phyloP scores from a whole-genome alignment of 768 basidiomycete species.

The Paxillus involutus region DNA sequence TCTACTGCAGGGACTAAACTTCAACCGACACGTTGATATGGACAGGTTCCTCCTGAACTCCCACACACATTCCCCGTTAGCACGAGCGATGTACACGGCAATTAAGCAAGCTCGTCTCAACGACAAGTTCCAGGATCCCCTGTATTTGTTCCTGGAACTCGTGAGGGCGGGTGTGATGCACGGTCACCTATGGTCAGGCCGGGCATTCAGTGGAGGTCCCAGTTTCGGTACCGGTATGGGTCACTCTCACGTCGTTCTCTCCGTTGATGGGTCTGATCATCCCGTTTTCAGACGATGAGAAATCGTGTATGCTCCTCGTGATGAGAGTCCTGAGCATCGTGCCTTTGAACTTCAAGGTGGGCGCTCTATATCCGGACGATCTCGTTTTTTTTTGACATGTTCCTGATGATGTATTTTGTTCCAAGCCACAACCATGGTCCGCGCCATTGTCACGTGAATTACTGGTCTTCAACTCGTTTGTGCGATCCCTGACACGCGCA shows the following conservation, averaged over 20 bases:
- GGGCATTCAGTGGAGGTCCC: conserved; percentile 91
- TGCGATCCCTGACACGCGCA: conserved; percentile 87
- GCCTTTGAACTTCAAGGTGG: conserved; percentile 89
- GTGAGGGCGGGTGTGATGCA: conserved; percentile 97
- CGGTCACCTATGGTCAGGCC: conserved; percentile 85
- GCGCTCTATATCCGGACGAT: conserved; percentile 20
- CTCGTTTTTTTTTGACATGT: background rate
- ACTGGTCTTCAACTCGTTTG: conserved; percentile 97
- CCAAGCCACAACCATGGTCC: conserved; percentile 86
- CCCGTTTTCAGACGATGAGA: conserved; percentile 75
- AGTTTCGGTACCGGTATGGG: conserved; percentile 85
- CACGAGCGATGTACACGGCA: conserved; percentile 87
- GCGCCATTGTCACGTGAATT: conserved; percentile 96
- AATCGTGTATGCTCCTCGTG: conserved; percentile 90
- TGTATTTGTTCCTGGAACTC: conserved; percentile 93
- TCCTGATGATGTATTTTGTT: conserved; percentile 15
- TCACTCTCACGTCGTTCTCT: conserved; percentile 33
- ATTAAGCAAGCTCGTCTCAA: conserved; percentile 78
- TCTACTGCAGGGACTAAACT: conserved; percentile 4
- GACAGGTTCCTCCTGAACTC: conserved; percentile 83
- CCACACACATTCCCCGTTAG: conserved; percentile 87
- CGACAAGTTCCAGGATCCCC: conserved; percentile 97
- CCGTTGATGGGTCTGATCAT: conserved; percentile 21
- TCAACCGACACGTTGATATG: conserved; percentile 10
- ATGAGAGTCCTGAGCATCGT: conserved; percentile 97